Conservation (phyloP, 139 green algal species). For the Prasinococcaceae sp. region DNA sequence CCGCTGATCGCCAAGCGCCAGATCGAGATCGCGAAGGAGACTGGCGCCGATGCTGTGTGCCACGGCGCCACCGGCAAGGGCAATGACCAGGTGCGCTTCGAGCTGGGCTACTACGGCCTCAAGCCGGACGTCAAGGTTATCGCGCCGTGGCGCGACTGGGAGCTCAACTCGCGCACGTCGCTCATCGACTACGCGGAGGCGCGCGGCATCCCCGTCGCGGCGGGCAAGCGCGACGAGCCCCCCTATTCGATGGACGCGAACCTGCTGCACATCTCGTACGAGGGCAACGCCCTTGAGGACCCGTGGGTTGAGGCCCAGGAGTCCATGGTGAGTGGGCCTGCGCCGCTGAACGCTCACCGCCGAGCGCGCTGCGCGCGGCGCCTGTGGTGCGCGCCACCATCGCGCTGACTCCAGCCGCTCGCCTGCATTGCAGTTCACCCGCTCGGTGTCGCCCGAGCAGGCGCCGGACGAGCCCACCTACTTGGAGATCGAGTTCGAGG, state of each 20-base stretch:
- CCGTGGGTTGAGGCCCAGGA: conserved; percentile 49
- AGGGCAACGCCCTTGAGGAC: conserved; percentile 74
- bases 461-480: conserved; percentile 79
- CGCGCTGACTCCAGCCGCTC: too few relatives aligned
- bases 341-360: too few relatives aligned
- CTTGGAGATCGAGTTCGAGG: conserved; percentile 89
- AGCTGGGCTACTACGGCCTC: conserved; percentile 81
- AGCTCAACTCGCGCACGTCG: conserved; percentile 74
- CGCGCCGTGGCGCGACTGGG: conserved; percentile 96
- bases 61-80: conserved; percentile 99
- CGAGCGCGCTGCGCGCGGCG: too few relatives aligned
- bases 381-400: too few relatives aligned
- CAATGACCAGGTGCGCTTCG: conserved; percentile 82
- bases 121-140: conserved; percentile 99
- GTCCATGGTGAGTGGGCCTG: conserved; percentile 2
- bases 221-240: conserved; percentile 72
- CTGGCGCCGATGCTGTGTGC: conserved; percentile 86
- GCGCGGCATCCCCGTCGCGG: conserved; percentile 47
- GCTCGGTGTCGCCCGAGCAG: conserved; percentile 73
- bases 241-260: conserved; percentile 93
- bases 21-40: conserved; percentile 86
- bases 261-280: conserved; percentile 87
- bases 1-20: conserved; percentile 97
- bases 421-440: too few relatives aligned
- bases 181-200: conserved; percentile 75